Base-by-base conservation (phyloP, 2,329 filamentous ascomycete genomes). In the Alternaria infectoria region DNA sequence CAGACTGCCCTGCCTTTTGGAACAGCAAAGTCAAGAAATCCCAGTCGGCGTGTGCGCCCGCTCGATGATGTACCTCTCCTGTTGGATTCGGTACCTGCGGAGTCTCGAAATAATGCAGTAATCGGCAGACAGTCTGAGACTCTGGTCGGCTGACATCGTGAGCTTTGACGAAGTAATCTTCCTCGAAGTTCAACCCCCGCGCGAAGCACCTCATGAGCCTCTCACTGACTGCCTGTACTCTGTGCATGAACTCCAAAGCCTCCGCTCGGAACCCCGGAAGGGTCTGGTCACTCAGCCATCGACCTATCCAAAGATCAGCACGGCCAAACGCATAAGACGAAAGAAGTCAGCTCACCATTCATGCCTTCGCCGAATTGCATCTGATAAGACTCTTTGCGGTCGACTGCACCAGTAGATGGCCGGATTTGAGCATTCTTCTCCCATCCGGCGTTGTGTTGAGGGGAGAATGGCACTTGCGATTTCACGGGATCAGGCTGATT, bases 11-110 rank as follows among this genome's bases (percentile, higher is more conserved):
- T 0, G 83, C 81, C 4, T 85, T 84, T 71, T 90, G 88, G 75
- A 90, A 90, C 5, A 91, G 80, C 43, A 91, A 78, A 0, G 88
- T 90, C 21, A 90, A 67, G 61, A 89, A 84, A 62, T 85, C 87
- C 86, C 87, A 90, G 72, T 90, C 89, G 0, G 86, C 86, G 72
- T 90, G 88, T 11, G 88, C 86, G 17, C 89, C 89, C 0, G 88
- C 88, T 25, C 89, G 83, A 72, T 87, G 85, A 69, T 85, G 88
- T 0, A 81, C 81, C n/a, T 82, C 78, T 7, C 75, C 67, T 17
- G 60, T 65, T 3, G 66, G 57, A 15, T 79, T 68, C 45, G 80
- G 69, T 76, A 81, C 32, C 30, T 75, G 67, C 2, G 81, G 79
- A 3, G 76, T 74, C 46, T 73, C 78, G 26, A 77, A 80, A 73